These are phyloP conservation scores for Arthroderma uncinatum DNA, from an alignment of 2,329 filamentous ascomycete genomes.

Conservation along the genomic window DNA sequence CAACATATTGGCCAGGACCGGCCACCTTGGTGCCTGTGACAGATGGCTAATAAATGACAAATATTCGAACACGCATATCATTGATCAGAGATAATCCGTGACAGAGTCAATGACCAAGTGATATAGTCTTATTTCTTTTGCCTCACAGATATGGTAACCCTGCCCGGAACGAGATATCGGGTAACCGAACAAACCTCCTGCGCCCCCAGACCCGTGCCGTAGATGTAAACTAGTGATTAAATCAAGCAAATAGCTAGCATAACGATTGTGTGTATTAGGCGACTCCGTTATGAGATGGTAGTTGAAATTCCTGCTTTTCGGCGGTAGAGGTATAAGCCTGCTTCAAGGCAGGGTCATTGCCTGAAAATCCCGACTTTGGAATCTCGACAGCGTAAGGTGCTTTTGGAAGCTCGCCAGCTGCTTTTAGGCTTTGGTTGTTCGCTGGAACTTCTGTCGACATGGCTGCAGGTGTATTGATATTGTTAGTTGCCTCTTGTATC, in stretches of 20 bases:
- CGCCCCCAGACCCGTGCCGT: neutral
- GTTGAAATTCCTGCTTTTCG: neutral
- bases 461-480: neutral
- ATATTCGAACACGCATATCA: neutral
- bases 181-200: neutral
- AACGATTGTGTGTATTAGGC: neutral
- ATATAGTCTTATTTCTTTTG: neutral
- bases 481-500: neutral
- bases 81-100: neutral
- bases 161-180: neutral
- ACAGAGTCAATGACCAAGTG: neutral
- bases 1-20: neutral
- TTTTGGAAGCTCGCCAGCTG: neutral
- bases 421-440: neutral
- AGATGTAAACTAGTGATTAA: neutral
- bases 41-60: neutral
- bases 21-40: neutral
- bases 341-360: neutral
- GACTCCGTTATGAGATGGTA: constrained; percentile 2
- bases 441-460: neutral
- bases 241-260: neutral
- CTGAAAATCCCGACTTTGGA: neutral
- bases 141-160: neutral
- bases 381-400: neutral
- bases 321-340: neutral